Evolutionary conservation across 2,329 filamentous ascomycete genomes (phyloP).

Genomic region (Venturia pyrina): DNA sequence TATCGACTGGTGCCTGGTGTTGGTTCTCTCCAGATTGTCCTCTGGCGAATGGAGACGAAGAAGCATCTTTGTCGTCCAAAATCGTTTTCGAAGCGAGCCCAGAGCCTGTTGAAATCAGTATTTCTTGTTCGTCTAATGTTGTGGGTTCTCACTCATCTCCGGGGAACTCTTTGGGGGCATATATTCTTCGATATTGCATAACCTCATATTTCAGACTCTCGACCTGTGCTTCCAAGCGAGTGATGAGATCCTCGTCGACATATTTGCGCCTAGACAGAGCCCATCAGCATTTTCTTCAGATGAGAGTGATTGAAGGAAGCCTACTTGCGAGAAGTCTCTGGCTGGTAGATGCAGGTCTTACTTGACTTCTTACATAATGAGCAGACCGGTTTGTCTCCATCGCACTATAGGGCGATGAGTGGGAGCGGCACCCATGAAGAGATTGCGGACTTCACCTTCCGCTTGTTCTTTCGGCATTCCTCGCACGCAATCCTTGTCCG

Average conservation of each 20-base stretch:
- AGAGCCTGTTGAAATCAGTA: not conserved
- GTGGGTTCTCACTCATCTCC: not conserved
- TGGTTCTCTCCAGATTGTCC: not conserved
- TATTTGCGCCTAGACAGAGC: not conserved
- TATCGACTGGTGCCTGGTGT: not conserved
- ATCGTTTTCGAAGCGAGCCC: not conserved
- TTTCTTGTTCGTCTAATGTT: not conserved
- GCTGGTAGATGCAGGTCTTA: not conserved
- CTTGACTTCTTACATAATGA: not conserved
- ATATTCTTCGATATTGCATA: slow-evolving; percentile 1
- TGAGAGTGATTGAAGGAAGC: not conserved
- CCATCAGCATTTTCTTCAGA: not conserved
- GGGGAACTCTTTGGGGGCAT: not conserved
- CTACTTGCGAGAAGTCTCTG: not conserved
- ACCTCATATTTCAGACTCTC: not conserved
- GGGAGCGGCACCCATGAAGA: not conserved
- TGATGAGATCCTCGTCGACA: not conserved
- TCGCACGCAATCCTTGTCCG: slow-evolving; percentile 1
- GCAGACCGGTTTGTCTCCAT: not conserved
- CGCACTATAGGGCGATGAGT: not conserved
- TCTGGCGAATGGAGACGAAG: not conserved
- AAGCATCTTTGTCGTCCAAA: not conserved
- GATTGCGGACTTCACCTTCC: not conserved
- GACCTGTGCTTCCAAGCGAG: not conserved
- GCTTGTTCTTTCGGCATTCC: slow-evolving; percentile 5